Evolutionary conservation across 306 rosid species (phyloP).

Genomic region (Cicer cuneatum): DNA sequence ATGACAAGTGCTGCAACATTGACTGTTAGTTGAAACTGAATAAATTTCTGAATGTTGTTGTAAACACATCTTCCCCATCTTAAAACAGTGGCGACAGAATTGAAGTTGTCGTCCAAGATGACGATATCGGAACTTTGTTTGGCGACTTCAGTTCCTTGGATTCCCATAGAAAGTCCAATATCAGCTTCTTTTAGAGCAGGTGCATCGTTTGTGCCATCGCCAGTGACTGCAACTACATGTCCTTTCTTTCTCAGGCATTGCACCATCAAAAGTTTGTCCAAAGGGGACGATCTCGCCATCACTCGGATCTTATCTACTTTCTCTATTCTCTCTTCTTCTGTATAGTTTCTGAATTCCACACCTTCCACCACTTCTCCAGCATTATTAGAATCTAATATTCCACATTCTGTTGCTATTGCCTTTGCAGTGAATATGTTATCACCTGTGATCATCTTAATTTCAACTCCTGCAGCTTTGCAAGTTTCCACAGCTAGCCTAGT

Average conservation of each 20-base stretch:
- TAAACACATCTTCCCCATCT: slow-evolving; percentile 91
- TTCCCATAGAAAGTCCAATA: slow-evolving; percentile 92
- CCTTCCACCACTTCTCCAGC: slow-evolving; percentile 73
- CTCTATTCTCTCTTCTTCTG: slow-evolving; percentile 68
- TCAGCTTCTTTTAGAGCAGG: slow-evolving; percentile 93
- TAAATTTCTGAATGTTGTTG: slow-evolving; percentile 88
- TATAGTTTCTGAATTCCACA: slow-evolving; percentile 70
- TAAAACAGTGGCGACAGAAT: slow-evolving; percentile 77
- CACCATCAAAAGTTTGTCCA: slow-evolving; percentile 88
- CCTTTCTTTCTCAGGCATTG: slow-evolving; percentile 72
- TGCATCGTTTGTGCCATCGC: slow-evolving; percentile 91
- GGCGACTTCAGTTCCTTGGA: slow-evolving; percentile 93
- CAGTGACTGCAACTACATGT: slow-evolving; percentile 89
- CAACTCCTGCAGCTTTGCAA: slow-evolving; percentile 77
- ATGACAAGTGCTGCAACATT: slow-evolving; percentile 91
- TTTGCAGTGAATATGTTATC: slow-evolving; percentile 91
- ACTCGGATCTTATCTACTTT: slow-evolving; percentile 69
- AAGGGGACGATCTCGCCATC: slow-evolving; percentile 89
- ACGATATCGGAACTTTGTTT: slow-evolving; percentile 92
- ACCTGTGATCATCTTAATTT: slow-evolving; percentile 85
- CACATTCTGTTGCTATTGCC: slow-evolving; percentile 89
- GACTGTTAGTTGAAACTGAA: slow-evolving; percentile 85
- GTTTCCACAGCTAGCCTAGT: slow-evolving; percentile 62
- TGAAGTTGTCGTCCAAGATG: slow-evolving; percentile 83
- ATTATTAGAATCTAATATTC: slow-evolving; percentile 55